Evolutionary conservation across 164 flowering plant genomes (phyloP).

Genomic region (Cinnamomum micranthum): DNA sequence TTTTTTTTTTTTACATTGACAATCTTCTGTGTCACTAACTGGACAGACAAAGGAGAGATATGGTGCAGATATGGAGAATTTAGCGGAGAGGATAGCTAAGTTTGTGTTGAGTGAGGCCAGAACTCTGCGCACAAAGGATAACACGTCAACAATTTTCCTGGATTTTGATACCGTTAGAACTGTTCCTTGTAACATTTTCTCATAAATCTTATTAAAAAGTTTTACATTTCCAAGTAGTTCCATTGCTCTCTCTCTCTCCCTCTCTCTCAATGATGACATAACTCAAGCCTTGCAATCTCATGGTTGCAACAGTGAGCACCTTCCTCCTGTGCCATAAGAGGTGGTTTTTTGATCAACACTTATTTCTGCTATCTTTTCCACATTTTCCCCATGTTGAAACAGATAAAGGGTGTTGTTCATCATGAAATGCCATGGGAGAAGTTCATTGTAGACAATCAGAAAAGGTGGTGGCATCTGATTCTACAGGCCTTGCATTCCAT

Average conservation of each 20-base stretch:
- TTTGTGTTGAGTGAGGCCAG: slow-evolving; percentile 75
- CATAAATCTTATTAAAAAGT: neutral
- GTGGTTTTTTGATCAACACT: too few species aligned
- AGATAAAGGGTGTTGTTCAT: too few species aligned
- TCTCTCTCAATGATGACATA: neutral
- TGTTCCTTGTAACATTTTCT: slow-evolving; percentile 28
- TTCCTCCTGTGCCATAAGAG: too few species aligned
- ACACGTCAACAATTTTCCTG: slow-evolving; percentile 80
- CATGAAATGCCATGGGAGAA: too few species aligned
- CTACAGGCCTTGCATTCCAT: too few species aligned
- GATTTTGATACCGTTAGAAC: slow-evolving; percentile 53
- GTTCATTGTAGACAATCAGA: too few species aligned
- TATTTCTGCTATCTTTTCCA: too few species aligned
- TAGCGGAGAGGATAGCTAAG: slow-evolving; percentile 72
- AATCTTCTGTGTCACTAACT: neutral
- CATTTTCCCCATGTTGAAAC: too few species aligned
- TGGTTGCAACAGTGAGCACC: too few species aligned
- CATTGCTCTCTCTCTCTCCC: neutral
- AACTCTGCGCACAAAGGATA: slow-evolving; percentile 85
- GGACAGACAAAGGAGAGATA: slow-evolving; percentile 54
- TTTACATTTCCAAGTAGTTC: neutral
- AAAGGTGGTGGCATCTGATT: too few species aligned
- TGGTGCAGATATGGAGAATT: slow-evolving; percentile 32
- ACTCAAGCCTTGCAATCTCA: too few species aligned
- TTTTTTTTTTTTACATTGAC: neutral